Base-by-base conservation (phyloP, 73 alveolate genomes). In the Paramecium tetraurelia region DNA sequence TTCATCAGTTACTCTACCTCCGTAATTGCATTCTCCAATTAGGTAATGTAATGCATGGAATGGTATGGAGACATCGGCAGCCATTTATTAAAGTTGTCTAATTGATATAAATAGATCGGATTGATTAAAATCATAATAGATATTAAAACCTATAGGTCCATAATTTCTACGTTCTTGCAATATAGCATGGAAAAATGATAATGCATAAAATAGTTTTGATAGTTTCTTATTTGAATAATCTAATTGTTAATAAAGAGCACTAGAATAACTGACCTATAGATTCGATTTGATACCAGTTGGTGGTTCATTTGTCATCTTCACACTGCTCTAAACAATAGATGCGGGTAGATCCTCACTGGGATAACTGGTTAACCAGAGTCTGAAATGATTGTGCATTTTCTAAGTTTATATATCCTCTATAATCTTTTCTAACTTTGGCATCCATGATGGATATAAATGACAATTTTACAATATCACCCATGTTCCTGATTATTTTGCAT, bases 101-200 rank as follows among this genome's bases (percentile, higher is more conserved):
- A 63, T 63, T 22, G 84, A 63, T 31, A 99, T 99, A 76, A 96
- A 99, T 86, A 99, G 93, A 41, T 63, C 95, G 22, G 95, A 86
- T 18, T 98, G 97, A 97, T 97, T 96, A 92, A 98, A 98, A 95
- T 99, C 99, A 95, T 99, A 99, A 36, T 99, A 99, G 58, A 99
- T 98, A 95, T 99, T 99, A 99, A 99, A 99, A 29, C 99, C 99
- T 31, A 99, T 96, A 3, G 99, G 99, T 4, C 99, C 99, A 93
- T 95, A 99, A 94, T 98, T 99, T 93, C 99, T 96, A 92, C 99
- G 97, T 97, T 99, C 99, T 85, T 97, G 95, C 44, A 98, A 96
- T 20, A 98, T 85, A 1, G 99, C 99, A 93, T 98, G 99, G 98
- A 98, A 98, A 96, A 98, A 98, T 93, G 97, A 96, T 44, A 98